Conservation (phyloP, 495 filamentous ascomycete genomes). For the Trypethelium eluteriae region DNA sequence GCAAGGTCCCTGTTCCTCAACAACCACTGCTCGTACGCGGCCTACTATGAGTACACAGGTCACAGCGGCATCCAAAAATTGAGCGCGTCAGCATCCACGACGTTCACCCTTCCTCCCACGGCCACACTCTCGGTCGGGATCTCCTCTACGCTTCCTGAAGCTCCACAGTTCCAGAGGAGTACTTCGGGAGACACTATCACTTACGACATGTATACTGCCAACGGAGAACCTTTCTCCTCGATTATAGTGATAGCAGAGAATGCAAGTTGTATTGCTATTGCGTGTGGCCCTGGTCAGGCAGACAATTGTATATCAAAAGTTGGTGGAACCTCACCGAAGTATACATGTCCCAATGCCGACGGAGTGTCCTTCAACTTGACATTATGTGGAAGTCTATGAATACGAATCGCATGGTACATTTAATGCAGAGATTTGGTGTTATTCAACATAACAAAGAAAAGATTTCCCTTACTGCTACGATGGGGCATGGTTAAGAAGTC, state of each 20-base stretch:
- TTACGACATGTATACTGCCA: not conserved
- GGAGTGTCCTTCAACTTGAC: not conserved
- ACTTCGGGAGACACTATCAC: not conserved
- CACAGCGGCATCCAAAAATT: not conserved
- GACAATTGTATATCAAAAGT: not conserved
- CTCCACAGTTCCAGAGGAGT: not conserved
- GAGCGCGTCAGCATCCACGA: not conserved
- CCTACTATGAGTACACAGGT: not conserved
- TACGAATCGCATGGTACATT: too few relatives aligned
- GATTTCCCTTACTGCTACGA: too few relatives aligned
- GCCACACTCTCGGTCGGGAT: not conserved
- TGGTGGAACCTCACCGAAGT: not conserved
- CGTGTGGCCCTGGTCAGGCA: not conserved
- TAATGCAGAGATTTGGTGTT: too few relatives aligned
- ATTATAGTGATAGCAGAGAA: not conserved
- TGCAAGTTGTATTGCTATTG: not conserved
- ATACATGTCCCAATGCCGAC: not conserved
- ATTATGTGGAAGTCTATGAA: too few relatives aligned
- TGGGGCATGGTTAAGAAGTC: too few relatives aligned
- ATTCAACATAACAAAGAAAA: too few relatives aligned
- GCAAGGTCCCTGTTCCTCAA: not conserved
- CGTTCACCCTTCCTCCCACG: not conserved
- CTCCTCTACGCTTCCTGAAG: not conserved
- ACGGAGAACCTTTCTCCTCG: not conserved
- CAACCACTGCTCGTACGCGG: not conserved